A percentile compares a stretch with the other conserved stretches of the same genome.
Conservation (phyloP, 2,329 filamentous ascomycete species). For the Cercospora zeae-maydis region DNA sequence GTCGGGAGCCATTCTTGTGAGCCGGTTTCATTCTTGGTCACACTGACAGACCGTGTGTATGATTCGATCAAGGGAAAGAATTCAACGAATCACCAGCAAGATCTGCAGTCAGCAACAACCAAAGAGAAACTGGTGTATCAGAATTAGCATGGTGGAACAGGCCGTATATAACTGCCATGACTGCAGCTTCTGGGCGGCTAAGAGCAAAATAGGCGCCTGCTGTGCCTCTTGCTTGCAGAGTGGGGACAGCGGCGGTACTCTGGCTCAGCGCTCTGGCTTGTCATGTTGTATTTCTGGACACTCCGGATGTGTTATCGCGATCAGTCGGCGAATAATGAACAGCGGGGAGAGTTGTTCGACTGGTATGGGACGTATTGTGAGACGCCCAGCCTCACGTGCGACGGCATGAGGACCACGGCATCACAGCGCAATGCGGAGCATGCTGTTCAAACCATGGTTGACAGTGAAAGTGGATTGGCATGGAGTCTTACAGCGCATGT, state of each 20-base stretch:
- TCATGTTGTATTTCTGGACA: not conserved
- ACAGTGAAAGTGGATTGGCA: not conserved
- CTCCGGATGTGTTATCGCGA: not conserved
- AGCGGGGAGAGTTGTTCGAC: not conserved
- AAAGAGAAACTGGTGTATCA: not conserved
- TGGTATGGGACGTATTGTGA: not conserved
- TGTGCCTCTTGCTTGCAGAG: slow-evolving; percentile 12
- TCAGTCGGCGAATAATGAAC: not conserved
- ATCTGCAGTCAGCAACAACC: not conserved
- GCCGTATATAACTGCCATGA: slow-evolving; percentile 1
- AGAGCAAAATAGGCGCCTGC: slow-evolving; percentile 9
- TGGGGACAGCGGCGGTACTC: not conserved
- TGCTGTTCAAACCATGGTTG: not conserved
- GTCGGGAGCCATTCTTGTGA: not conserved
- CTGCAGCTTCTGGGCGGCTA: slow-evolving; percentile 12
- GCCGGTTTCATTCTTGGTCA: slow-evolving; percentile 1
- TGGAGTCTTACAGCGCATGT: not conserved
- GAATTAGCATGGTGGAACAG: not conserved
- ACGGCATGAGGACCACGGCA: not conserved
- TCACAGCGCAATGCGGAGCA: not conserved
- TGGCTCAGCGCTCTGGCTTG: not conserved
- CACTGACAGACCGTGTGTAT: not conserved
- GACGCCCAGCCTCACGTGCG: not conserved
- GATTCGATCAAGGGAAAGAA: not conserved
- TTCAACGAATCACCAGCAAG: not conserved